These are phyloP conservation scores for Volvariella volvacea DNA, from an alignment of 1,284 basidiomycete genomes.

Conservation along the genomic window DNA sequence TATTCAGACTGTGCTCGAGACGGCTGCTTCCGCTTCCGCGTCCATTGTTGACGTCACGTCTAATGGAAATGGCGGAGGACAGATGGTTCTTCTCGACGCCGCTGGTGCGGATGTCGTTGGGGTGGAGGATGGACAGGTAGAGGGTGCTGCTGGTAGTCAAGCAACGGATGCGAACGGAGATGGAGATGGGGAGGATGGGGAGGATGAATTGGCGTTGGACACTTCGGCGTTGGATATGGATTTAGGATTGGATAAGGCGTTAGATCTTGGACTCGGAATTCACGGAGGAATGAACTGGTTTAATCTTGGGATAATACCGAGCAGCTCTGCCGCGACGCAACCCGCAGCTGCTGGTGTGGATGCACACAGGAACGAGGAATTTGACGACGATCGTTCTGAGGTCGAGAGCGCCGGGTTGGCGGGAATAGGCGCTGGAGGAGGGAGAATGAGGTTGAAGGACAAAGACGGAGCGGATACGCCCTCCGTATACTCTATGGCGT, in stretches of 20 bases:
- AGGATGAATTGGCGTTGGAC: slow-evolving; percentile 22
- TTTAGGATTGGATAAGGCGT: slow-evolving; percentile 24
- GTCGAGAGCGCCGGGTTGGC: too few relatives aligned
- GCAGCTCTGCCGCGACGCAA: too few relatives aligned
- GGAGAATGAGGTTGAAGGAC: too few relatives aligned
- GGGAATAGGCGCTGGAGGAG: too few relatives aligned
- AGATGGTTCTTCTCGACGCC: too few relatives aligned
- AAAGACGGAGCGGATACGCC: background rate
- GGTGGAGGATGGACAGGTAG: slow-evolving; percentile 1
- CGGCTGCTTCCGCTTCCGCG: slow-evolving; percentile 13
- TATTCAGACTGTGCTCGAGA: slow-evolving; percentile 31
- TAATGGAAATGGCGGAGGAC: too few relatives aligned
- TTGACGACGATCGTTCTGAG: too few relatives aligned
- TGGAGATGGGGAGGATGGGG: slow-evolving; percentile 8
- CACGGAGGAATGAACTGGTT: slow-evolving; percentile 28
- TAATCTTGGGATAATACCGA: slow-evolving; percentile 24
- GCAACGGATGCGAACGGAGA: slow-evolving; percentile 2
- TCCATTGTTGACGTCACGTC: too few relatives aligned
- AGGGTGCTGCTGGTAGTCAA: slow-evolving; percentile 2
- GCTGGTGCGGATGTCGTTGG: background rate
- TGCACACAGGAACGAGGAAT: too few relatives aligned
- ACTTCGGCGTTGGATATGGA: slow-evolving; percentile 25
- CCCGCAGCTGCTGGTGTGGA: too few relatives aligned
- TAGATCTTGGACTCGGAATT: slow-evolving; percentile 29
- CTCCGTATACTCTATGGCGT: background rate